These are phyloP conservation scores for Sclerotinia sclerotiorum DNA, from an alignment of 2,329 filamentous ascomycete genomes.

Conservation along the genomic window DNA sequence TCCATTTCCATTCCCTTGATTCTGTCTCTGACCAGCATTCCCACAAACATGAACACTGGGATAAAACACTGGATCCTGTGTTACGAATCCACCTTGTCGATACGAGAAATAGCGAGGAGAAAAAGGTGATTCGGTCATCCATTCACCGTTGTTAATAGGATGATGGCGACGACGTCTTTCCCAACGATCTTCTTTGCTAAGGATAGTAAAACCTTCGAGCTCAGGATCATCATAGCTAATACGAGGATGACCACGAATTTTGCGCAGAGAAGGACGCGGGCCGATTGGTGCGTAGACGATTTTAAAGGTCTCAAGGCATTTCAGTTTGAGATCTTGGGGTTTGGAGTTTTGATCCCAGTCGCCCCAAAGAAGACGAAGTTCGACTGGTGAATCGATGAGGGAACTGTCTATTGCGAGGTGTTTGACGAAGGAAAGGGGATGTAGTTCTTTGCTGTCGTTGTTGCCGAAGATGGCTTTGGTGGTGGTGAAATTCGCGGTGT, in stretches of 20 bases:
- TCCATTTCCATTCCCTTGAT: no score
- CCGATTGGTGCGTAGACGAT: conserved; percentile 15
- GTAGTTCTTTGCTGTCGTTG: not conserved
- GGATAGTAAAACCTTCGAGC: not conserved
- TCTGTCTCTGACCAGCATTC: not conserved
- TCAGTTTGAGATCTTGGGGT: not conserved
- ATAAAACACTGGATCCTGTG: not conserved
- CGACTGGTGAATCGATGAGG: conserved; percentile 14
- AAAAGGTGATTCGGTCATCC: conserved; percentile 3
- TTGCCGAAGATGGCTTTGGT: conserved; percentile 16
- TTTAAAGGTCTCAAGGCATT: conserved; percentile 2
- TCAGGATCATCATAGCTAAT: conserved; percentile 1
- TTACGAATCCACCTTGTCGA: not conserved
- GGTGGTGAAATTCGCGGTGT: conserved; percentile 5
- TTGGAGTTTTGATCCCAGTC: not conserved
- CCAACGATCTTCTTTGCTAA: not conserved
- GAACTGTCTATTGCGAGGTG: conserved; percentile 11
- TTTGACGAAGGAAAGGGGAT: not conserved
- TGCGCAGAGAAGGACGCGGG: not conserved
- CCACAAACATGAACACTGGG: not conserved
- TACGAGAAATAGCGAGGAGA: not conserved
- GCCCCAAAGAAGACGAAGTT: conserved; percentile 15
- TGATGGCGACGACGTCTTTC: conserved; percentile 3
- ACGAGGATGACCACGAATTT: not conserved
- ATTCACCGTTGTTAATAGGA: conserved; percentile 1